These are phyloP conservation scores for Allomyces macrogynus DNA, from an alignment of 192 early-diverging fungal genomes.

Conservation along the genomic window DNA sequence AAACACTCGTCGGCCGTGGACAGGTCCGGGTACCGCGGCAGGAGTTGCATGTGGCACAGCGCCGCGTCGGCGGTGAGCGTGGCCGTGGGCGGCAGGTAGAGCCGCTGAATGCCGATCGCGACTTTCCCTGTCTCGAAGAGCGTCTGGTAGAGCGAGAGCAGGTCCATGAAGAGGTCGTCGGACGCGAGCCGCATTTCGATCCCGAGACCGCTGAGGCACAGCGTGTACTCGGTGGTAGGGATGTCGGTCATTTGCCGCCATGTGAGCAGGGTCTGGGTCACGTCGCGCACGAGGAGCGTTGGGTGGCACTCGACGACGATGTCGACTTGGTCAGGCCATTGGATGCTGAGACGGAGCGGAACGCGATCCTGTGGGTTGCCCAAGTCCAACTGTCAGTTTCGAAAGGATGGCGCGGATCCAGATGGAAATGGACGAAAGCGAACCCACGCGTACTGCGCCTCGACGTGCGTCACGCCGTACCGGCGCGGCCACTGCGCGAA, in stretches of 20 bases:
- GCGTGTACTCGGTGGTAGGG: not conserved
- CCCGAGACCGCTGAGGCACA: not conserved
- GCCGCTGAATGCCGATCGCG: not conserved
- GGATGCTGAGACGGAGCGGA: not conserved
- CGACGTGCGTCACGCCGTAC: not conserved
- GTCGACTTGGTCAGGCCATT: not conserved
- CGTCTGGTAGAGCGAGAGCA: not conserved
- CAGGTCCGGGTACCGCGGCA: not conserved
- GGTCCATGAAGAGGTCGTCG: not conserved
- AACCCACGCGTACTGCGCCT: not conserved
- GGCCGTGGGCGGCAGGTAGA: not conserved
- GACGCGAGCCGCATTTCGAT: not conserved
- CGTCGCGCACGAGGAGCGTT: not conserved
- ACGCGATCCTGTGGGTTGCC: not conserved
- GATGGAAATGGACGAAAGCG: not conserved
- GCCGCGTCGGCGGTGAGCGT: not conserved
- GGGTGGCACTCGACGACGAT: not conserved
- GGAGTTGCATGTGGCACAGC: not conserved
- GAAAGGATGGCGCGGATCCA: not conserved
- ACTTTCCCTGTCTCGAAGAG: not conserved
- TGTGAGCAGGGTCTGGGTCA: not conserved
- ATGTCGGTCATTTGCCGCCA: not conserved
- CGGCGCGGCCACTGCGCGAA: not conserved
- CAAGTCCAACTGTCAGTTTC: not conserved
- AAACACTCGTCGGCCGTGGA: not conserved